A percentile compares a stretch with the other conserved stretches of the same genome.
Evolutionary conservation across 768 basidiomycete genomes (phyloP).

Genomic region (Lentinula boryana): DNA sequence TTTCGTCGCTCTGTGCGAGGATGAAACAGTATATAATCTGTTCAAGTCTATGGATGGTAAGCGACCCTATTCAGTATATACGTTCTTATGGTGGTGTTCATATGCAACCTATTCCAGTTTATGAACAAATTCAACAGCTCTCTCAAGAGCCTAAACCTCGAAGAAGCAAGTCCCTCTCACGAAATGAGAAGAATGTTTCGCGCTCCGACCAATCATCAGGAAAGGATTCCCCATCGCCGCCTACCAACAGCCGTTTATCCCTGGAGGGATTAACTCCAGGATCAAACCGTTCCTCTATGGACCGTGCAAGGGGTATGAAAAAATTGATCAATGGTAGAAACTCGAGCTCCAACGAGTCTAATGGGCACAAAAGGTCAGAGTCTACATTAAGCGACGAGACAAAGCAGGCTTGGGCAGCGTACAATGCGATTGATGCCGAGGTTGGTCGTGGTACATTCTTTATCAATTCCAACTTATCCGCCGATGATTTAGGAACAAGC

Average conservation of each 20-base stretch:
- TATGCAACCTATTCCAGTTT: conserved; percentile 40
- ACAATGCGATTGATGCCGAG: conserved; percentile 26
- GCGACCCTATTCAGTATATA: not conserved
- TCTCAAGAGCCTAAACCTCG: conserved; percentile 52
- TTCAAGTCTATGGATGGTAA: conserved; percentile 85
- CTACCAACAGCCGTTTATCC: conserved; percentile 28
- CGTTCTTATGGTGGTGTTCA: not conserved
- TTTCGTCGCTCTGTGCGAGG: conserved; percentile 86
- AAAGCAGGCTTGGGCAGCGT: conserved; percentile 26
- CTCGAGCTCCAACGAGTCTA: conserved; percentile 35
- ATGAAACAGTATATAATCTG: conserved; percentile 76
- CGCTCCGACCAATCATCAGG: conserved; percentile 31
- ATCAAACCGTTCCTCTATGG: conserved; percentile 50
- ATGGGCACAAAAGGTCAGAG: conserved; percentile 48
- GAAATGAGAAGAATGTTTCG: conserved; percentile 41
- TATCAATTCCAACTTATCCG: not conserved
- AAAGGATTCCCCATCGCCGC: conserved; percentile 26
- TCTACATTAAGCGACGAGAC: conserved; percentile 48
- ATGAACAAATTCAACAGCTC: conserved; percentile 70
- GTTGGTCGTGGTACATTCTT: conserved; percentile 15
- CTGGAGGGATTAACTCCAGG: conserved; percentile 27
- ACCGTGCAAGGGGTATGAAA: conserved; percentile 58
- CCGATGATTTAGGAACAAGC: conserved; percentile 36
- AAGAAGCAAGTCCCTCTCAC: conserved; percentile 66
- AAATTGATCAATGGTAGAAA: conserved; percentile 41